A percentile compares a stretch with the other conserved stretches of the same genome.
Evolutionary conservation across 345 rosid genomes (phyloP).

Genomic region (Populus pruinosa): DNA sequence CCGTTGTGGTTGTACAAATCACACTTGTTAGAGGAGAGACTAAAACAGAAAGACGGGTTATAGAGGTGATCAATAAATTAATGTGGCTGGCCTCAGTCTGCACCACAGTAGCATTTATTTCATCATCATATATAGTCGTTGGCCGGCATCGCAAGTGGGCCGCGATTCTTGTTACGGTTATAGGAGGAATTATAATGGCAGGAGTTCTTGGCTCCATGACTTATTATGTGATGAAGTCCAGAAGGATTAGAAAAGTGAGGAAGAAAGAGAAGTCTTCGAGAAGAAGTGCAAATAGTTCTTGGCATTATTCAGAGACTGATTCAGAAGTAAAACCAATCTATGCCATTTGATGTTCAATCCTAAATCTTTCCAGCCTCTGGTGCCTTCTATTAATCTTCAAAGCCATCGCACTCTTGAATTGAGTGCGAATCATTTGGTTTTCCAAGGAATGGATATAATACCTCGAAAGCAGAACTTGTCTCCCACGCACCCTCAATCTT

Average conservation of each 20-base stretch:
- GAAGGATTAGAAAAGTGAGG: slow-evolving; percentile 46
- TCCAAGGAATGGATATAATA: no score
- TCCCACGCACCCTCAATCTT: no score
- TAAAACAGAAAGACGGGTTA: slow-evolving; percentile 71
- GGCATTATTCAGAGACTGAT: slow-evolving; percentile 50
- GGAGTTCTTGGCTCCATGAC: slow-evolving; percentile 76
- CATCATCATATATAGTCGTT: slow-evolving; percentile 80
- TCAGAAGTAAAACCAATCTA: slow-evolving; percentile 69
- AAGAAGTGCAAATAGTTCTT: slow-evolving; percentile 25
- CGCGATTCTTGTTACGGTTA: slow-evolving; percentile 64
- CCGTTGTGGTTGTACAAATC: slow-evolving; percentile 90
- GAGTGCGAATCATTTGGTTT: no score
- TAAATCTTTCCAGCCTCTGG: not conserved
- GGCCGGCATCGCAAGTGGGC: slow-evolving; percentile 70
- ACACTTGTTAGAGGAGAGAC: slow-evolving; percentile 82
- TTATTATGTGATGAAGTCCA: slow-evolving; percentile 65
- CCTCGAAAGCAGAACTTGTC: no score
- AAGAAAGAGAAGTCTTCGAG: slow-evolving; percentile 51
- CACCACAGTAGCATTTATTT: slow-evolving; percentile 69
- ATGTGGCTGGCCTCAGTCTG: slow-evolving; percentile 97
- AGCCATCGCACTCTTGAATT: not conserved
- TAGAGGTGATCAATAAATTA: slow-evolving; percentile 79
- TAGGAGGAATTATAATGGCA: slow-evolving; percentile 71
- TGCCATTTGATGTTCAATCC: slow-evolving; percentile 47
- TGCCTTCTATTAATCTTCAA: not conserved